Base-by-base conservation (phyloP, 1,139 yeast genomes). In the Blastobotrys arbuscula region DNA sequence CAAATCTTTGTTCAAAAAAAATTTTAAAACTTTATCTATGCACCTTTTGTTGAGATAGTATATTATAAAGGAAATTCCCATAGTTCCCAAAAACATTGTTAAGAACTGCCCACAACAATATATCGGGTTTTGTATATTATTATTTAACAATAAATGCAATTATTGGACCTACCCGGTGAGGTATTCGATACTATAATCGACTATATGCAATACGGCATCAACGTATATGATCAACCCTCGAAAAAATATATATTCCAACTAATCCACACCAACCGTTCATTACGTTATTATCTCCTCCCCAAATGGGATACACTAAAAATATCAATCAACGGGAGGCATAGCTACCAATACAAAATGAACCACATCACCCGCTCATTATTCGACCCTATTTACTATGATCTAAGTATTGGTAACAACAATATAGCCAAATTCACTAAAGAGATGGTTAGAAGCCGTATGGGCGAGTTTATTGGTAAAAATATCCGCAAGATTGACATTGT, bases 161-260 rank as follows among this genome's bases (percentile, higher is more conserved):
- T 45, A 12, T 39, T 46, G 8, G 45, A 38, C 13, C 33, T 46
- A 6, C 49, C 49, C 1, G 34, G 23, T 2, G 49, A 46, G 19
- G 21, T 46, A 10, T 41, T 46, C 26, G 49, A 46, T 23, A 41
- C 31, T 21, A 26, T 46, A 1, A 24, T 30, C 19, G 49, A 46
- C 12, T 36, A 41, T 31, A 18, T 37, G 34, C 41, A 42, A 38
- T 34, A 18, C 9, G 16, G n/a, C n/a, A 35, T 3, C 38, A 18
- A 28, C 18, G n/a, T 6, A 20, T n/a, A 7, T 13, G 3, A 3
- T 6, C 5, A 5, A 6, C 33, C 8, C 10, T 36, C 42, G 21
- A 42, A 30, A 23, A 30, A 24, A 26, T 33, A 40, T 18, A 8
- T 46, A 21, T 36, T 41, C 33, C 31, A 21, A 12, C 20, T 46